These are phyloP conservation scores for Wallacemonas rigidus DNA, from an alignment of 208 protist genomes.

Conservation along the genomic window DNA sequence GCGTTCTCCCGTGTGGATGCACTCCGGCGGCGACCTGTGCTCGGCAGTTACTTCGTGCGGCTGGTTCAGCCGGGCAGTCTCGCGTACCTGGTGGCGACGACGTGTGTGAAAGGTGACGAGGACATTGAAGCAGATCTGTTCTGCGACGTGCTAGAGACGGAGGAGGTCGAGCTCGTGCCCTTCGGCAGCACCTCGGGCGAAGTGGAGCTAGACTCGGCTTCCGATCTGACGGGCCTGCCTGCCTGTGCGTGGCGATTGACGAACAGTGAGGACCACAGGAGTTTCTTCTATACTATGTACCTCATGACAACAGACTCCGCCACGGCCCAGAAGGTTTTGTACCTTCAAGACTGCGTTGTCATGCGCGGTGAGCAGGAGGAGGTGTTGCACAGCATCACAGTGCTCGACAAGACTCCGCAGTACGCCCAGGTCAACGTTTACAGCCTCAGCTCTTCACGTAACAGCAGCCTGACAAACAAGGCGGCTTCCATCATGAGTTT, in stretches of 20 bases:
- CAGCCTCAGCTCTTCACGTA: slow-evolving; percentile 20
- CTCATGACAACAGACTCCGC: slow-evolving; percentile 38
- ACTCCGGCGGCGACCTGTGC: slow-evolving; percentile 36
- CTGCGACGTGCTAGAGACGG: slow-evolving; percentile 75
- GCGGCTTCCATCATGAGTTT: slow-evolving; percentile 64
- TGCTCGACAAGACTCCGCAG: slow-evolving; percentile 37
- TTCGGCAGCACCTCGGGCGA: slow-evolving; percentile 56
- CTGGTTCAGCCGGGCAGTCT: slow-evolving; percentile 61
- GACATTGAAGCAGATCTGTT: slow-evolving; percentile 68
- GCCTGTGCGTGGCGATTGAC: slow-evolving; percentile 65
- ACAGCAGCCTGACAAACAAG: slow-evolving; percentile 23
- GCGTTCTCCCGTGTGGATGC: slow-evolving; percentile 60
- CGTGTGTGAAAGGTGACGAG: slow-evolving; percentile 61
- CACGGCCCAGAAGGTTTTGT: slow-evolving; percentile 21
- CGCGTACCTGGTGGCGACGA: slow-evolving; percentile 53
- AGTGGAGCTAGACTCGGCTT: slow-evolving; percentile 33
- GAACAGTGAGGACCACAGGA: slow-evolving; percentile 64
- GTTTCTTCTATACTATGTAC: slow-evolving; percentile 75
- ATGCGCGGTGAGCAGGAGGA: slow-evolving; percentile 49
- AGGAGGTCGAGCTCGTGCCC: slow-evolving; percentile 69
- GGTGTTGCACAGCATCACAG: slow-evolving; percentile 65
- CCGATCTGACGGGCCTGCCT: slow-evolving; percentile 52
- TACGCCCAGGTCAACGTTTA: slow-evolving; percentile 61
- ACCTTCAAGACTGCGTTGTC: slow-evolving; percentile 64
- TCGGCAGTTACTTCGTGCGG: slow-evolving; percentile 54